Evolutionary conservation across 352 stramenopile genomes (phyloP).

Genomic region (Phytophthora pistaciae): DNA sequence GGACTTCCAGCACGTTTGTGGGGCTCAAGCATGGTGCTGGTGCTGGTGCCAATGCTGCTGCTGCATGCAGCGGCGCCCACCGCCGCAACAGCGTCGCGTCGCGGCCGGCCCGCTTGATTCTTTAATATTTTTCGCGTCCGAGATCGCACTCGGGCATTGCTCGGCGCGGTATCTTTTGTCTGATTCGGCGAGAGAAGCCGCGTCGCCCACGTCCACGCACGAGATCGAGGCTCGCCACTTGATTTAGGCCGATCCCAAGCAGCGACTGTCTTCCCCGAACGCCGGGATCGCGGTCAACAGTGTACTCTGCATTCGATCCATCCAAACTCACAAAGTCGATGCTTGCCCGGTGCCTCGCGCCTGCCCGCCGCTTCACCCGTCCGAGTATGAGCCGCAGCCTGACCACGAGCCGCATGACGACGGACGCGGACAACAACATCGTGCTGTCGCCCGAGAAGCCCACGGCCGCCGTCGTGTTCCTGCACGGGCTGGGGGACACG

Average conservation of each 20-base stretch:
- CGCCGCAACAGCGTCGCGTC: conserved; percentile 1
- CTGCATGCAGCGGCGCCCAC: no score
- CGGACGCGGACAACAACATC: conserved; percentile 48
- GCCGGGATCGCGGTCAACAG: neutral
- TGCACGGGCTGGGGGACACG: conserved; percentile 94
- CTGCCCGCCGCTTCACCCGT: neutral
- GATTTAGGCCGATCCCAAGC: conserved; percentile 23
- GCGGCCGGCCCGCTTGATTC: conserved; percentile 7
- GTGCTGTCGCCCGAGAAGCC: conserved; percentile 42
- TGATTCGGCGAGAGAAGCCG: conserved; percentile 14
- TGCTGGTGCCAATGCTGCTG: neutral
- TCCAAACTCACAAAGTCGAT: neutral
- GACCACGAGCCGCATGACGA: conserved; percentile 35
- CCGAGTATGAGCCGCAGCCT: neutral
- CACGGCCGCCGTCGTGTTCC: conserved; percentile 62
- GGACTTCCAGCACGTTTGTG: no score
- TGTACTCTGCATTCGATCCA: neutral
- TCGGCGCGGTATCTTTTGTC: conserved; percentile 4
- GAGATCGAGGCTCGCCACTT: neutral
- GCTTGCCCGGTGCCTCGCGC: neutral
- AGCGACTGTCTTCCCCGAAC: conserved; percentile 4
- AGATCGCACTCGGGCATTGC: conserved; percentile 7
- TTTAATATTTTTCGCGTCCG: conserved; percentile 10
- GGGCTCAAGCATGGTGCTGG: neutral
- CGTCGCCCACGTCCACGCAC: neutral